Percentiles rank a stretch among this genome's conserved stretches.
Conservation (phyloP, 139 green algal species). For the Volvox reticuliferus region DNA sequence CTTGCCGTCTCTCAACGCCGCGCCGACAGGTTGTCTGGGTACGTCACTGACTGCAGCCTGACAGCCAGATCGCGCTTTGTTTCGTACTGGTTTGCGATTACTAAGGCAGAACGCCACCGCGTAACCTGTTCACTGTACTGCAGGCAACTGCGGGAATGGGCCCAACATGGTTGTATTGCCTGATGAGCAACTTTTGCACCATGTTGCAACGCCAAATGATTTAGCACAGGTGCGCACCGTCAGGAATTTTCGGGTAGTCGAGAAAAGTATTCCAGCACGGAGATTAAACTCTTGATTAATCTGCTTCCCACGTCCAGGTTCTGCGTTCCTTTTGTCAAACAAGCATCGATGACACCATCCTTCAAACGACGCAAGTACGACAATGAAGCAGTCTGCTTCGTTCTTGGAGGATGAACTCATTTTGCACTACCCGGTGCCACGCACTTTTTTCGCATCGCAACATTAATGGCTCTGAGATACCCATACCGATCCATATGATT, state of each 20-base stretch:
- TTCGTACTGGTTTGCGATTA: neutral
- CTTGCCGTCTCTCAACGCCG: neutral
- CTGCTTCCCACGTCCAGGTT: neutral
- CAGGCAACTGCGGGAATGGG: constrained; percentile 67
- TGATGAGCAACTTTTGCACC: constrained; percentile 53
- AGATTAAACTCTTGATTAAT: neutral
- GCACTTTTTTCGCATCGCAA: too few species aligned
- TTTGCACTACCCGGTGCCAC: too few species aligned
- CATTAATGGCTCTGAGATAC: too few species aligned
- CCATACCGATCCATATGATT: too few species aligned
- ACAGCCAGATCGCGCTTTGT: neutral
- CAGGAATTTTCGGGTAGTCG: neutral
- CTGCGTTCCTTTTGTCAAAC: constrained; percentile 4
- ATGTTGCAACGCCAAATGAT: constrained; percentile 63
- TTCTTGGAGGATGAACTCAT: too few species aligned
- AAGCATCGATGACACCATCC: constrained; percentile 14
- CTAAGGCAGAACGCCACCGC: neutral
- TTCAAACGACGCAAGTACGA: constrained; percentile 57
- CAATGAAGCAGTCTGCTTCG: neutral
- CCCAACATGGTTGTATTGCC: constrained; percentile 77
- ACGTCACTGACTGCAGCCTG: neutral
- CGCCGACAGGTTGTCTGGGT: constrained; percentile 16
- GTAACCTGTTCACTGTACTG: neutral
- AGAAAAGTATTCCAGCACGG: neutral
- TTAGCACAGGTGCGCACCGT: constrained; percentile 45